Base-by-base conservation (phyloP, 1,284 basidiomycete species). In the Tilletia caries region DNA sequence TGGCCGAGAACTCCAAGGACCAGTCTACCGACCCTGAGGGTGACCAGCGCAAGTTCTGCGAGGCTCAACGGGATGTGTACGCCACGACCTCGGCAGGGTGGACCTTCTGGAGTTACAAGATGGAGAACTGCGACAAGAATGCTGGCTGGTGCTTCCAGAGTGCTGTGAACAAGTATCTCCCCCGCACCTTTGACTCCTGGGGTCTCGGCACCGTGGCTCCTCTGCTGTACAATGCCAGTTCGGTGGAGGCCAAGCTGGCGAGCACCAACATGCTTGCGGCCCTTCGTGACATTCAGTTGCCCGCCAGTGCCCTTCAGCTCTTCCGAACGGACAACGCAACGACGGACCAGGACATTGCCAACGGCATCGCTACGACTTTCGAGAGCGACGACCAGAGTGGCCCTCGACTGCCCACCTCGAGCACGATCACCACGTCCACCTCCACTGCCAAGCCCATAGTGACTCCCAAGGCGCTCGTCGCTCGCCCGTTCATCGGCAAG, bases 41-140 rank as follows among this genome's bases (percentile, higher is more conserved):
- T 2, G 87, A 88, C 29, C 85, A 86, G 58, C 84, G 83, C 65
- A 82, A 86, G 3, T 91, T 91, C 78, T 91, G 91, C 78, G 84
- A 85, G 8, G 86, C 86, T 1, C 90, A 92, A 74, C 85, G 88
- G 84, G 85, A 87, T 32, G 86, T 87, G 1, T 92, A 91, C 79
- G 76, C 86, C 3, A 87, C 87, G 66, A 83, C 83, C 18, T 87
- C 89, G 2, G 87, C 89, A 0, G 90, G 91, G 0, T 91, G 89
- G 88, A 84, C 85, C 29, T 92, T 91, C 82, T 92, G 91, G 91
- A 87, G 89, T 89, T 83, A 78, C 88, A 79, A 78, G 66, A 79
- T 82, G 78, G 77, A 82, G 67, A 75, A 80, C 70, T 82, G 81
- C 68, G 67, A 75, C 37, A 67, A 74, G 67, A 82, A 82, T 34